Evolutionary conservation across 2,329 filamentous ascomycete species (phyloP).

Genomic region (Fusarium poae): DNA sequence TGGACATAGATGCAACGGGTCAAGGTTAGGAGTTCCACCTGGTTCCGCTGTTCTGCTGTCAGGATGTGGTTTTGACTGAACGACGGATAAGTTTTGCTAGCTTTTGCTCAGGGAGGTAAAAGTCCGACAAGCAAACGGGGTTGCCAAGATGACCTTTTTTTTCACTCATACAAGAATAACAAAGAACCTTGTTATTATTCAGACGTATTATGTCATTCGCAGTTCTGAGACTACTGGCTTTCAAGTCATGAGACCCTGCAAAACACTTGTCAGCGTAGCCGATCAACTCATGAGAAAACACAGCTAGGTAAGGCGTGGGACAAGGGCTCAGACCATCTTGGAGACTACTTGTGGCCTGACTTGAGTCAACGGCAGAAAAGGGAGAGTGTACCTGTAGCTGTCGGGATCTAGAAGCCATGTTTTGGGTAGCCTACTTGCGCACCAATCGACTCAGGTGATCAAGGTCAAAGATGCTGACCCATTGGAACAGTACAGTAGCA

Average conservation of each 20-base stretch:
- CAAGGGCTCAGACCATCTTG: conserved; percentile 1
- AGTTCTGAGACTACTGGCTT: background rate
- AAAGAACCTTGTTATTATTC: background rate
- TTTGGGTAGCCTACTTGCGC: conserved; percentile 27
- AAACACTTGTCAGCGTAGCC: background rate
- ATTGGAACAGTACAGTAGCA: conserved; percentile 13
- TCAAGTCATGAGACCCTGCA: background rate
- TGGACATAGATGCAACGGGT: conserved; percentile 21
- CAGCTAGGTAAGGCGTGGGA: background rate
- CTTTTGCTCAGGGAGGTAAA: background rate
- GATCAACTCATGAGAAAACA: conserved; percentile 6
- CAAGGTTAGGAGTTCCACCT: conserved; percentile 33
- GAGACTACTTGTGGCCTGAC: background rate
- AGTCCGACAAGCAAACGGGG: background rate
- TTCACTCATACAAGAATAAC: background rate
- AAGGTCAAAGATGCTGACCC: conserved; percentile 23
- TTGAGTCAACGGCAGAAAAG: background rate
- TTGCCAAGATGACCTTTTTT: background rate
- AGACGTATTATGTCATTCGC: background rate
- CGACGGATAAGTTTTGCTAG: background rate
- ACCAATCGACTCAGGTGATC: conserved; percentile 28
- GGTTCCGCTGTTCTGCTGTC: conserved; percentile 36
- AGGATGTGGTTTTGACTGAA: background rate
- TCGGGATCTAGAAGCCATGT: background rate
- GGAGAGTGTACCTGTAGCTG: background rate